Evolutionary conservation across 495 filamentous ascomycete species (phyloP).

Genomic region (Hypoxylon lenormandii): DNA sequence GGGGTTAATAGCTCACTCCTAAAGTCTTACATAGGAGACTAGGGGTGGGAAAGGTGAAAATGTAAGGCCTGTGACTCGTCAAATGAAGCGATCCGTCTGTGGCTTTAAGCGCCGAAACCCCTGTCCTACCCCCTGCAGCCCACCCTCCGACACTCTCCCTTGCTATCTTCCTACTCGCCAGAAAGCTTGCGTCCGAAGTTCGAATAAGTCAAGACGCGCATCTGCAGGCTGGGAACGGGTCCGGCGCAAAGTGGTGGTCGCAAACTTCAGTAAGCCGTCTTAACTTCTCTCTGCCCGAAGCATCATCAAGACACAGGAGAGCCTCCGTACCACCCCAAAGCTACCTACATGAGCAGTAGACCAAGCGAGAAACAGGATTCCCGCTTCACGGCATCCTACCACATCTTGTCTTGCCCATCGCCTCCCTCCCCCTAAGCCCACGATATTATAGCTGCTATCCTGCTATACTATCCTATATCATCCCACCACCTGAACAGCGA

Average conservation of each 20-base stretch:
- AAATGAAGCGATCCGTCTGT: slow-evolving; percentile 42
- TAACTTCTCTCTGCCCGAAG: slow-evolving; percentile 28
- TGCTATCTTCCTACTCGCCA: slow-evolving; percentile 48
- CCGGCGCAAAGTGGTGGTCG: slow-evolving; percentile 36
- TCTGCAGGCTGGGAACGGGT: slow-evolving; percentile 40
- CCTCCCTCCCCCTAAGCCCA: background rate
- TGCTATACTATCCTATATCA: slow-evolving; percentile 14
- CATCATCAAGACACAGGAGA: slow-evolving; percentile 43
- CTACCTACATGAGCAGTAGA: slow-evolving; percentile 30
- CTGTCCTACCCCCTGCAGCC: slow-evolving; percentile 44
- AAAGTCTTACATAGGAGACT: slow-evolving; percentile 29
- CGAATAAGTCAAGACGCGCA: slow-evolving; percentile 42
- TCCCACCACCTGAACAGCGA: slow-evolving; percentile 9
- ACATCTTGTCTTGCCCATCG: slow-evolving; percentile 13
- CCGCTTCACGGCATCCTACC: slow-evolving; percentile 23
- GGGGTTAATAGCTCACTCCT: slow-evolving; percentile 41
- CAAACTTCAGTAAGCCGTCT: slow-evolving; percentile 35
- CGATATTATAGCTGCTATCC: slow-evolving; percentile 27
- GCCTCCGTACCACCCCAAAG: slow-evolving; percentile 49
- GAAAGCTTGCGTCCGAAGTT: slow-evolving; percentile 40
- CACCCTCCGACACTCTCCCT: slow-evolving; percentile 40
- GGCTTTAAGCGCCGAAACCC: slow-evolving; percentile 47
- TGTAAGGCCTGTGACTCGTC: slow-evolving; percentile 39
- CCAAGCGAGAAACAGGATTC: slow-evolving; percentile 35
- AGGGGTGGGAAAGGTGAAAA: slow-evolving; percentile 38